A percentile compares a stretch with the other conserved stretches of the same genome.
Evolutionary conservation across 208 protist genomes (phyloP).

Genomic region (Novymonas esmeraldas): DNA sequence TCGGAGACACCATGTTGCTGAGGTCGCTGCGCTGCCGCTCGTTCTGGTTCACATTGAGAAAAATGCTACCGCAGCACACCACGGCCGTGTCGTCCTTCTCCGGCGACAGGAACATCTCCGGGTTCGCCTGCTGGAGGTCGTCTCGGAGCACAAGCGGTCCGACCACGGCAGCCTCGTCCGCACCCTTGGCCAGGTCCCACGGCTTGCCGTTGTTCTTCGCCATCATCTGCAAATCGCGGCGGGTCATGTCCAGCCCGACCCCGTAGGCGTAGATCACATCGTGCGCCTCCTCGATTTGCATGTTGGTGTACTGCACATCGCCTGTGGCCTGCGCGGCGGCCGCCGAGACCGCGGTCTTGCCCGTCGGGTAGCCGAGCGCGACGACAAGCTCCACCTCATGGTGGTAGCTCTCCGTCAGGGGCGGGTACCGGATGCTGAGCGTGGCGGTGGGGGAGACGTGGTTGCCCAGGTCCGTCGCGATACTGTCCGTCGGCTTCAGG

Average conservation of each 20-base stretch:
- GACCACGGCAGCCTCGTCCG: constrained; percentile 71
- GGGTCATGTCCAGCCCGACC: constrained; percentile 89
- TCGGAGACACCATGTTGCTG: constrained; percentile 60
- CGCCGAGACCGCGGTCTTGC: not conserved
- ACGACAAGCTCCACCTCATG: constrained; percentile 89
- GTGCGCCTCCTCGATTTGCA: constrained; percentile 47
- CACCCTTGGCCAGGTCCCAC: constrained; percentile 88
- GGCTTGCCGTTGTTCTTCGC: constrained; percentile 75
- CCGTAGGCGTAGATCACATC: constrained; percentile 79
- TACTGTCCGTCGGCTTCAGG: constrained; percentile 66
- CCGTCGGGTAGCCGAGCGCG: constrained; percentile 47
- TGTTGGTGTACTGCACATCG: constrained; percentile 33
- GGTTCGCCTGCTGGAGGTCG: constrained; percentile 31
- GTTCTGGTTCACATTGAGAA: constrained; percentile 70
- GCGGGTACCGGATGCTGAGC: constrained; percentile 52
- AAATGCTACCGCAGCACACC: constrained; percentile 46
- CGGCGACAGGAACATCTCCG: constrained; percentile 47
- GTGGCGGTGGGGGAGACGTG: constrained; percentile 27
- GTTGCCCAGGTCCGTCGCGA: constrained; percentile 40
- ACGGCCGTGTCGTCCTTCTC: constrained; percentile 7
- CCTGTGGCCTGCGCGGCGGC: constrained; percentile 7
- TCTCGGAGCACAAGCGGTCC: constrained; percentile 46
- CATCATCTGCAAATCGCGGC: constrained; percentile 78
- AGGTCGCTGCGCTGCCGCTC: constrained; percentile 65
- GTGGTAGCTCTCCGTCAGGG: constrained; percentile 74